Conservation (phyloP, 345 rosid species). For the Gossypium stocksii region DNA sequence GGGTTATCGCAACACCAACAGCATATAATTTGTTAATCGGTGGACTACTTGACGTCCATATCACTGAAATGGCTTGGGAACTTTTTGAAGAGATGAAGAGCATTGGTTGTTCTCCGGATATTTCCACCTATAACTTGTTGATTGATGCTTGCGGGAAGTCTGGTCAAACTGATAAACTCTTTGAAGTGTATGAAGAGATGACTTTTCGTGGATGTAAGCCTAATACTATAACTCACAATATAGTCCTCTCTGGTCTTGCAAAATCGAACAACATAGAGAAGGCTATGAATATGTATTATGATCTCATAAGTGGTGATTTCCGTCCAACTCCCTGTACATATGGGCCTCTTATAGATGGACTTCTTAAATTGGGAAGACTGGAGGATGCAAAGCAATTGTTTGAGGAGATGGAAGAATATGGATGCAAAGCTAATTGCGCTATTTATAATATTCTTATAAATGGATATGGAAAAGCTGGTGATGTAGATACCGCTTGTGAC, state of each 20-base stretch:
- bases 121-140: slow-evolving; percentile 65
- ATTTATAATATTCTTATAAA: slow-evolving; percentile 83
- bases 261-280: slow-evolving; percentile 51
- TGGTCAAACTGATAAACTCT: slow-evolving; percentile 47
- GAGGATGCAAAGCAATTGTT: slow-evolving; percentile 65
- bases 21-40: slow-evolving; percentile 54
- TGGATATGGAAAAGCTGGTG: slow-evolving; percentile 76
- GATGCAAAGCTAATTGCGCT: slow-evolving; percentile 79
- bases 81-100: slow-evolving; percentile 57
- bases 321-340: slow-evolving; percentile 80
- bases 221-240: slow-evolving; percentile 68
- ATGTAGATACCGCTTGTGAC: slow-evolving; percentile 56
- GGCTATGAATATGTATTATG: slow-evolving; percentile 67
- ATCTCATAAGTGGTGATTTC: slow-evolving; percentile 67
- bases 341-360: slow-evolving; percentile 81
- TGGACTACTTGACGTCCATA: slow-evolving; percentile 54
- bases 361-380: slow-evolving; percentile 58
- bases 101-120: slow-evolving; percentile 54
- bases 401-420: slow-evolving; percentile 70
- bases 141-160: slow-evolving; percentile 68
- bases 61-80: slow-evolving; percentile 41
- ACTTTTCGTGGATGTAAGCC: slow-evolving; percentile 48
- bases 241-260: slow-evolving; percentile 66
- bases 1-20: slow-evolving; percentile 41
- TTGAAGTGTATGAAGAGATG: slow-evolving; percentile 63